A percentile compares a stretch with the other conserved stretches of the same genome.
Evolutionary conservation across 305 asterid genomes (phyloP).

Genomic region (Solanum aculeatissimum): DNA sequence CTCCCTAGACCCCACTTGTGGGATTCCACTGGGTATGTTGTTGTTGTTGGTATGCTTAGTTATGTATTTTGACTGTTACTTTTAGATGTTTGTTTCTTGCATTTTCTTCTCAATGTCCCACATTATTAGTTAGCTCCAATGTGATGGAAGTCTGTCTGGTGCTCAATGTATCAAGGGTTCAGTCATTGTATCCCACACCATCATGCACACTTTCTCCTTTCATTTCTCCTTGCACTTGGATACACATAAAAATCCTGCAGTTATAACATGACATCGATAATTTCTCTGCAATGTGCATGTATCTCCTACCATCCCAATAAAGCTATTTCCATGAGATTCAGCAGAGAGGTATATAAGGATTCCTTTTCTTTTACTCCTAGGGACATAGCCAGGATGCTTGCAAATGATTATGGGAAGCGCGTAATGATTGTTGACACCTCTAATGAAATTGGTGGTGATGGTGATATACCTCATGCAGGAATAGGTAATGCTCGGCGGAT

Average conservation of each 20-base stretch:
- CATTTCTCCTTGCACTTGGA: background rate
- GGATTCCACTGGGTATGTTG: too few relatives aligned
- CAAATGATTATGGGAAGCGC: constrained; percentile 77
- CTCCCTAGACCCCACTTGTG: too few relatives aligned
- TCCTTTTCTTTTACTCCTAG: constrained; percentile 11
- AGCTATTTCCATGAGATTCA: background rate
- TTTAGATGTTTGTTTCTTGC: background rate
- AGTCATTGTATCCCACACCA: background rate
- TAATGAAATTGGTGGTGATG: constrained; percentile 95
- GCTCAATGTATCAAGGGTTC: background rate
- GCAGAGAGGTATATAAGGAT: background rate
- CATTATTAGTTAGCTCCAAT: background rate
- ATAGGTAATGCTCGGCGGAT: constrained; percentile 89
- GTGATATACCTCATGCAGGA: constrained; percentile 90
- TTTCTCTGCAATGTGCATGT: background rate
- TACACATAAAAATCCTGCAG: background rate
- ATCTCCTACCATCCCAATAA: background rate
- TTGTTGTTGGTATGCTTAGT: background rate
- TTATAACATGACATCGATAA: background rate
- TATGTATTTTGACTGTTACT: background rate
- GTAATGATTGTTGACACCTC: constrained; percentile 98
- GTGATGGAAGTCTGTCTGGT: background rate
- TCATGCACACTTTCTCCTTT: background rate
- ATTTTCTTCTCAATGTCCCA: background rate
- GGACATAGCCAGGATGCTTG: constrained; percentile 96